Evolutionary conservation across 805 yeast genomes (phyloP).

Genomic region (Priceomyces melissophilus): DNA sequence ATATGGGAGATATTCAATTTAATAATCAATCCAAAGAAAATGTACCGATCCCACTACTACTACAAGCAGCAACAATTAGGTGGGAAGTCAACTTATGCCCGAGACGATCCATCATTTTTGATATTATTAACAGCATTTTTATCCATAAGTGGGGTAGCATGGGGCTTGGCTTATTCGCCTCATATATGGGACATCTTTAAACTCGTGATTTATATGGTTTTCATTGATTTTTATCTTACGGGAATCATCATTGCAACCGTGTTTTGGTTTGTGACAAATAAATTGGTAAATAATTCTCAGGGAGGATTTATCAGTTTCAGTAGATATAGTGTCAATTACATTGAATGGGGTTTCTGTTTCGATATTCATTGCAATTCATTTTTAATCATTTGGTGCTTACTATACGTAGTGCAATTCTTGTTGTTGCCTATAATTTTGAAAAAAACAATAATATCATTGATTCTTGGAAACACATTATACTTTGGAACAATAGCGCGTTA

Average conservation of each 20-base stretch:
- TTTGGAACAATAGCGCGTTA: conserved; percentile 73
- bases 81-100: conserved; percentile 67
- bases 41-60: conserved; percentile 70
- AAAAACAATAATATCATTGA: conserved; percentile 57
- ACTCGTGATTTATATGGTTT: conserved; percentile 77
- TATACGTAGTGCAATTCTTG: conserved; percentile 72
- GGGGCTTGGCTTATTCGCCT: conserved; percentile 85
- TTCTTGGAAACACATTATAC: conserved; percentile 78
- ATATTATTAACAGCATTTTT: conserved; percentile 66
- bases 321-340: conserved; percentile 31
- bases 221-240: conserved; percentile 71
- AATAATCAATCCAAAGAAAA: conserved; percentile 72
- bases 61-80: conserved; percentile 60
- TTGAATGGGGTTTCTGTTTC: conserved; percentile 94
- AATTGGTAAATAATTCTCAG: conserved; percentile 46
- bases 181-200: conserved; percentile 56
- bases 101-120: conserved; percentile 91
- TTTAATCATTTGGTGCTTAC: conserved; percentile 69
- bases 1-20: conserved; percentile 84
- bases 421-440: conserved; percentile 67
- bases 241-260: conserved; percentile 70
- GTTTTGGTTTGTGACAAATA: conserved; percentile 70
- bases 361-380: conserved; percentile 94
- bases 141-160: conserved; percentile 73
- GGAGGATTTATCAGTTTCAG: conserved; percentile 16